Evolutionary conservation across 2,329 filamentous ascomycete species (phyloP).

Genomic region (Colletotrichum tropicale): DNA sequence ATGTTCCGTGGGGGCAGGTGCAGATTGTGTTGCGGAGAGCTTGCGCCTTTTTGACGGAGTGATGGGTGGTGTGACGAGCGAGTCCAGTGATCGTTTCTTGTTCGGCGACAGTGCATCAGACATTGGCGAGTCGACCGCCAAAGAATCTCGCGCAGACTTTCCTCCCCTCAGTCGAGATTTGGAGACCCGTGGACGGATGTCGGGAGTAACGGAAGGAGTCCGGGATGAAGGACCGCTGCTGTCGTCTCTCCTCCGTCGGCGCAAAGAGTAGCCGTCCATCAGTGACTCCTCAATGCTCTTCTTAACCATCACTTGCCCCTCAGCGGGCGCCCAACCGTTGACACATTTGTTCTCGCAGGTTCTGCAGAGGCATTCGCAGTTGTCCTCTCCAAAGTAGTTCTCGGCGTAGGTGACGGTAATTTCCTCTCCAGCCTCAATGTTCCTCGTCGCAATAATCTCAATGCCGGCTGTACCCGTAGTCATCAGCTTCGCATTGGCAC

Average conservation of each 20-base stretch:
- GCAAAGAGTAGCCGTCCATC: constrained; percentile 59
- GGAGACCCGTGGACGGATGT: constrained; percentile 20
- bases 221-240: constrained; percentile 56
- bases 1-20: neutral
- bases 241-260: constrained; percentile 56
- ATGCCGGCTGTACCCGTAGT: constrained; percentile 87
- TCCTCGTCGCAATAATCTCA: constrained; percentile 82
- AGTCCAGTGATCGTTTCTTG: constrained; percentile 45
- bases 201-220: constrained; percentile 51
- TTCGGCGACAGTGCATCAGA: constrained; percentile 33
- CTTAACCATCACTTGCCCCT: constrained; percentile 48
- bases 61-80: constrained; percentile 57
- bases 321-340: constrained; percentile 81
- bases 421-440: constrained; percentile 88
- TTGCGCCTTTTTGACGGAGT: constrained; percentile 60
- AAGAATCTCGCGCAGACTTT: constrained; percentile 20
- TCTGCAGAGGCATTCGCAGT: constrained; percentile 91
- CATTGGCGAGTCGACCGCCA: constrained; percentile 21
- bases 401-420: constrained; percentile 97
- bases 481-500: constrained; percentile 86
- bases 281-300: constrained; percentile 59
- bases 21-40: constrained; percentile 30
- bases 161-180: constrained; percentile 31
- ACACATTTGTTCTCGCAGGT: constrained; percentile 78
- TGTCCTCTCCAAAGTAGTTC: constrained; percentile 93